Evolutionary conservation across 495 filamentous ascomycete genomes (phyloP).

Genomic region (Collariella sp.): DNA sequence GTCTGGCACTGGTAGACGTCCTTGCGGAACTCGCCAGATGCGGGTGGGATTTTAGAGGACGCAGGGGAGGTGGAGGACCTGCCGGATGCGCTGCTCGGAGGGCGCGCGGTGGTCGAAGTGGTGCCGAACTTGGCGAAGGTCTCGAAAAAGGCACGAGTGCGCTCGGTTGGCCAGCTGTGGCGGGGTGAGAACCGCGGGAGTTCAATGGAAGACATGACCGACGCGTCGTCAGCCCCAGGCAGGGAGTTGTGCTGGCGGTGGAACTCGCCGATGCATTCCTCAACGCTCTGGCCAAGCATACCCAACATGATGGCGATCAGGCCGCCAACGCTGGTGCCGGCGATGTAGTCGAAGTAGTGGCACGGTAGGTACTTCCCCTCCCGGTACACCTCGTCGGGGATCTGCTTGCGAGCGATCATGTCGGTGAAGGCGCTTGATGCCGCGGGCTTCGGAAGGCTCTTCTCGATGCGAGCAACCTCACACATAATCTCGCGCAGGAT

Average conservation of each 20-base stretch:
- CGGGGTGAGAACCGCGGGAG: slow-evolving; percentile 20
- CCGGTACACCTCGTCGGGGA: slow-evolving; percentile 39
- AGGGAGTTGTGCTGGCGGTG: slow-evolving; percentile 25
- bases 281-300: slow-evolving; percentile 22
- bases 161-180: slow-evolving; percentile 25
- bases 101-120: slow-evolving; percentile 4
- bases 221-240: slow-evolving; percentile 17
- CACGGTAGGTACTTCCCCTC: slow-evolving; percentile 41
- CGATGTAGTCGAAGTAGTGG: slow-evolving; percentile 40
- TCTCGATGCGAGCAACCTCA: slow-evolving; percentile 22
- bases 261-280: slow-evolving; percentile 26
- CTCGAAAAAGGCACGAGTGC: slow-evolving; percentile 26
- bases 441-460: slow-evolving; percentile 13
- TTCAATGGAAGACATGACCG: slow-evolving; percentile 13
- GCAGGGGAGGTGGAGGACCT: neutral
- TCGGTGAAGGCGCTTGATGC: slow-evolving; percentile 22
- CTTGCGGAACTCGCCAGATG: slow-evolving; percentile 20
- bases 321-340: slow-evolving; percentile 32
- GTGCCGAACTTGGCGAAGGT: slow-evolving; percentile 25
- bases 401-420: slow-evolving; percentile 14
- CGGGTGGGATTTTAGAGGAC: slow-evolving; percentile 6
- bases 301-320: slow-evolving; percentile 32
- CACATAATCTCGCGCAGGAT: slow-evolving; percentile 23
- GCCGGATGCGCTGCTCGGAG: neutral
- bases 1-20: slow-evolving; percentile 27